Percentiles rank a stretch among this genome's conserved stretches.
Conservation (phyloP, 1,284 basidiomycete species). For the Malassezia sympodialis region DNA sequence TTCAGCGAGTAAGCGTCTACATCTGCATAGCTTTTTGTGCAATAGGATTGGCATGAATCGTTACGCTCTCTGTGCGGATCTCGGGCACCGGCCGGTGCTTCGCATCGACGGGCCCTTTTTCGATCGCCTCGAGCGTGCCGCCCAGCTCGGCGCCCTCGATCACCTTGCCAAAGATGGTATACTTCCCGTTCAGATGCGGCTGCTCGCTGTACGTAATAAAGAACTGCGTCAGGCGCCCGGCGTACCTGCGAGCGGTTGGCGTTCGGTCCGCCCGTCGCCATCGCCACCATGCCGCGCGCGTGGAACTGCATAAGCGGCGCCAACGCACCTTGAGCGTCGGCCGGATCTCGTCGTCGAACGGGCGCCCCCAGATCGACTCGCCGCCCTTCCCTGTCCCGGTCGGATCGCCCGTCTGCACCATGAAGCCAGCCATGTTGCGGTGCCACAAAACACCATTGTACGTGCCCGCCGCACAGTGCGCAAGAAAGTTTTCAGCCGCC, state of each 20-base stretch:
- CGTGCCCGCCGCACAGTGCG: conserved; percentile 76
- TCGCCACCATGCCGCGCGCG: conserved; percentile 38
- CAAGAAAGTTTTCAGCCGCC: conserved; percentile 93
- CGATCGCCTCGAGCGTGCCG: conserved; percentile 48
- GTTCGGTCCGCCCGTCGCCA: conserved; percentile 44
- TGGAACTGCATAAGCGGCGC: conserved; percentile 20
- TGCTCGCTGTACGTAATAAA: conserved; percentile 43
- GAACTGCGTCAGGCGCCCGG: conserved; percentile 21
- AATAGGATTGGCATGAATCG: conserved; percentile 88
- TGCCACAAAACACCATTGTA: conserved; percentile 84
- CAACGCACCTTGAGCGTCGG: conserved; percentile 18
- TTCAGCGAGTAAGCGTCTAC: conserved; percentile 24
- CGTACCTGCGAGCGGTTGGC: conserved; percentile 35
- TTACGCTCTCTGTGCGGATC: conserved; percentile 70
- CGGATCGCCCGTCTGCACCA: conserved; percentile 92
- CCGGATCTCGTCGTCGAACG: conserved; percentile 87
- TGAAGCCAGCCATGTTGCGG: conserved; percentile 65
- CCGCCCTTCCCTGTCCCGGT: conserved; percentile 91
- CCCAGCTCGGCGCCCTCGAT: conserved; percentile 41
- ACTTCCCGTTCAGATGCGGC: conserved; percentile 40
- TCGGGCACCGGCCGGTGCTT: conserved; percentile 80
- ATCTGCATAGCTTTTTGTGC: conserved; percentile 54
- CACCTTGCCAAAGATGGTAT: conserved; percentile 43
- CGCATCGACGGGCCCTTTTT: conserved; percentile 74
- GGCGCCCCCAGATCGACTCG: conserved; percentile 83